Conservation (phyloP, 2,329 filamentous ascomycete genomes). For the Ilyonectria destructans region DNA sequence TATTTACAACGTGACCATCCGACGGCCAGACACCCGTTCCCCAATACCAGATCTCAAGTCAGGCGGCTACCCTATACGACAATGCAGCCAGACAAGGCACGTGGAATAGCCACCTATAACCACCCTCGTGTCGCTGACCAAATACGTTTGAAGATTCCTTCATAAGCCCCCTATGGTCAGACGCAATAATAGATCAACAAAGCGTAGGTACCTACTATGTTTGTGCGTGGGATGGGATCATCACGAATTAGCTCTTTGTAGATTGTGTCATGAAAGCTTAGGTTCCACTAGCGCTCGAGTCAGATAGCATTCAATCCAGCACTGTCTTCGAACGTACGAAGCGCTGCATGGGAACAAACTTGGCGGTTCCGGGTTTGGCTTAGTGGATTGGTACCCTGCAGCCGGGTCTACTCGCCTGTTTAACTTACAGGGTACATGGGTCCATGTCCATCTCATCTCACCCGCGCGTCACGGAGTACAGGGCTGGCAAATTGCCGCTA, state of each 20-base stretch:
- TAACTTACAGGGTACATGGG: not conserved
- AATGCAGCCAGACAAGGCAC: not conserved
- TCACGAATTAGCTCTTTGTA: not conserved
- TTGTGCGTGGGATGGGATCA: not conserved
- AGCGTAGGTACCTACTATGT: too few relatives aligned
- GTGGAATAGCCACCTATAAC: not conserved
- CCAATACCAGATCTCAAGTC: not conserved
- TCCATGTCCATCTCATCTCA: constrained; percentile 1
- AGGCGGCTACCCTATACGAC: not conserved
- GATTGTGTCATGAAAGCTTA: not conserved
- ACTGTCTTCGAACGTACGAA: too few relatives aligned
- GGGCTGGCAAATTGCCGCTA: not conserved
- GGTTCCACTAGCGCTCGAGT: not conserved
- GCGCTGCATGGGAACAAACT: not conserved
- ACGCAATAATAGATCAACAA: too few relatives aligned
- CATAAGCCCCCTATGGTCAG: not conserved
- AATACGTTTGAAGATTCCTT: not conserved
- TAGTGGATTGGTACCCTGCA: not conserved
- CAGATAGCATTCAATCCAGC: not conserved
- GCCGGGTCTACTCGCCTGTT: not conserved
- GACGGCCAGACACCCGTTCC: not conserved
- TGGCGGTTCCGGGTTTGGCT: not conserved
- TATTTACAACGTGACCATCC: not conserved
- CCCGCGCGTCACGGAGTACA: not conserved
- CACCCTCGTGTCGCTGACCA: not conserved